Evolutionary conservation across 805 yeast species (phyloP).

Genomic region (Nakazawaea sp.): DNA sequence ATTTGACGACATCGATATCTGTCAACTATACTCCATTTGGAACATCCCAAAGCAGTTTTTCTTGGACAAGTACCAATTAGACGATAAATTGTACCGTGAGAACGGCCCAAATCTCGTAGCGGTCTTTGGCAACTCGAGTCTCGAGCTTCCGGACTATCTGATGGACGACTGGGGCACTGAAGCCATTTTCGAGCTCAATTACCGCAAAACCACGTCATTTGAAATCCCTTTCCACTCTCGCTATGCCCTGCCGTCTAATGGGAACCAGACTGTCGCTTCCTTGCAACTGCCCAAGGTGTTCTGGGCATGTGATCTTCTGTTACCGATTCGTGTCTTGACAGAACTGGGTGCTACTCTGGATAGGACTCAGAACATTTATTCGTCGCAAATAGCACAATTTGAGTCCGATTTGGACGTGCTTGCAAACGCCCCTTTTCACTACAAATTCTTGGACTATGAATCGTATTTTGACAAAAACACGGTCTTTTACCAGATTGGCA

Average conservation of each 20-base stretch:
- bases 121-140: conserved; percentile 7
- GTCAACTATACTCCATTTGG: conserved; percentile 3
- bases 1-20: conserved; percentile 2
- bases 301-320: conserved; percentile 10
- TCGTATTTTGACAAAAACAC: conserved; percentile 9
- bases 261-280: neutral
- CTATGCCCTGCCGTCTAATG: neutral
- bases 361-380: neutral
- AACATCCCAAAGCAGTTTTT: conserved; percentile 9
- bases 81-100: conserved; percentile 3
- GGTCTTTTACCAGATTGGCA: conserved; percentile 7
- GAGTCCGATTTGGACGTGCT: conserved; percentile 5
- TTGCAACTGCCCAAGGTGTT: conserved; percentile 5
- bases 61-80: conserved; percentile 9
- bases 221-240: conserved; percentile 9
- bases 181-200: conserved; percentile 5
- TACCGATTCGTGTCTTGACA: conserved; percentile 5
- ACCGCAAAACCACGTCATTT: neutral
- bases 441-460: conserved; percentile 8
- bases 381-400: conserved; percentile 1
- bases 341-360: neutral
- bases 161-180: conserved; percentile 11
- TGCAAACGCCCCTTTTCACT: conserved; percentile 6
- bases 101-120: conserved; percentile 7
- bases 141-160: conserved; percentile 9